phyloP scores from a whole-genome alignment of 345 rosid species.

The Arabis alpina region DNA sequence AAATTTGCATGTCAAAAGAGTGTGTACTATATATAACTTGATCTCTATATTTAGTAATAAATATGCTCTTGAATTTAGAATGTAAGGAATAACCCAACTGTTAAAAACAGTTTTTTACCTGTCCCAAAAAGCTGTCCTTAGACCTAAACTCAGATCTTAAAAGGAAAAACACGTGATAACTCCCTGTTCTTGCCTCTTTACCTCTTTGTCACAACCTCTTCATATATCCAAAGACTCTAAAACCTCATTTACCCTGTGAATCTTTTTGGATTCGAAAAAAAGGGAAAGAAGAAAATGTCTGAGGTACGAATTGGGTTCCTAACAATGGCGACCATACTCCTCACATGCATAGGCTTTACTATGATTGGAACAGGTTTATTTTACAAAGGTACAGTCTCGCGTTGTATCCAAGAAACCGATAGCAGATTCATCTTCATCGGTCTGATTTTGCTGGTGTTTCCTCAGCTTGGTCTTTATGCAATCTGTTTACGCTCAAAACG shows the following conservation, averaged over 20 bases:
- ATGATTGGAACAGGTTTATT: conserved; percentile 38
- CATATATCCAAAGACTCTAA: conserved; percentile 8
- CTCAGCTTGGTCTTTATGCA: conserved; percentile 38
- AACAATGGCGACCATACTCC: conserved; percentile 40
- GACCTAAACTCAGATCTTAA: conserved; percentile 27
- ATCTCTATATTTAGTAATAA: conserved; percentile 26
- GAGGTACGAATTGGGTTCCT: conserved; percentile 37
- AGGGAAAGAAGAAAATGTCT: conserved; percentile 18
- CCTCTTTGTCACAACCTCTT: conserved; percentile 15
- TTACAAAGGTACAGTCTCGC: conserved; percentile 27
- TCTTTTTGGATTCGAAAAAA: not conserved
- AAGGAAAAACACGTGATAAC: conserved; percentile 2
- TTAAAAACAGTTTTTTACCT: not conserved
- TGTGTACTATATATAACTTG: conserved; percentile 17
- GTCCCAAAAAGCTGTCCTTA: conserved; percentile 8
- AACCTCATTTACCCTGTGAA: not conserved
- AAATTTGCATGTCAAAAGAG: conserved; percentile 7
- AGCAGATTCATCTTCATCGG: conserved; percentile 18
- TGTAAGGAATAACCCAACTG: conserved; percentile 4
- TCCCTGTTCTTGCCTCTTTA: conserved; percentile 3
- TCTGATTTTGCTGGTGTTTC: conserved; percentile 31
- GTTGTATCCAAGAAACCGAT: conserved; percentile 28
- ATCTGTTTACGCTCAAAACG: conserved; percentile 36
- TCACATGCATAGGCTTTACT: conserved; percentile 31
- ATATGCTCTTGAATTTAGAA: not conserved